Evolutionary conservation across 2,329 filamentous ascomycete genomes (phyloP).

Genomic region (Periglandula ipomoeae): DNA sequence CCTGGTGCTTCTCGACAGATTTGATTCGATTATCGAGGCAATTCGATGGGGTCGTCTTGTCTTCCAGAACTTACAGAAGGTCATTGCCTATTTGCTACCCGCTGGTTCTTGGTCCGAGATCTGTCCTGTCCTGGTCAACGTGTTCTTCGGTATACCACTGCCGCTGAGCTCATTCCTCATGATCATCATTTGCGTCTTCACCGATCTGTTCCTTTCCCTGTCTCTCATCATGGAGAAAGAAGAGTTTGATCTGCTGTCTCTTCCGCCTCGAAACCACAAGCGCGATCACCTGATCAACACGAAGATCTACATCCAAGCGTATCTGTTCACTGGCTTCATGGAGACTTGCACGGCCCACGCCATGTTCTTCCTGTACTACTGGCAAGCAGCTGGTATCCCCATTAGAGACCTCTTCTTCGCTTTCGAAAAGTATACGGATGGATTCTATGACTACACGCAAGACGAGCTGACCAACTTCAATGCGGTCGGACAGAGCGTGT

Average conservation of each 20-base stretch:
- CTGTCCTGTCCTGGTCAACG: constrained; percentile 47
- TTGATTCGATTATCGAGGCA: constrained; percentile 60
- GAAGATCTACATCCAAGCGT: constrained; percentile 41
- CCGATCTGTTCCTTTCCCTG: constrained; percentile 41
- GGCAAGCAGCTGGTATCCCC: constrained; percentile 36
- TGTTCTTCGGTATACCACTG: constrained; percentile 44
- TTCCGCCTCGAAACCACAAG: constrained; percentile 40
- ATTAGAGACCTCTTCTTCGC: constrained; percentile 38
- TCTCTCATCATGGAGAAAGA: constrained; percentile 47
- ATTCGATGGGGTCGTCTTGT: constrained; percentile 37
- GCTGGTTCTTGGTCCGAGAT: constrained; percentile 48
- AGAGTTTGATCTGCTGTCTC: constrained; percentile 41
- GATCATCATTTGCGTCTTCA: constrained; percentile 50
- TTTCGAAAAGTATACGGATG: constrained; percentile 37
- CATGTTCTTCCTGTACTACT: constrained; percentile 48
- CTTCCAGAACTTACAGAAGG: constrained; percentile 32
- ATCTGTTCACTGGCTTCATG: constrained; percentile 42
- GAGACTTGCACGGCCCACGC: constrained; percentile 39
- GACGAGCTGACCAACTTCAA: constrained; percentile 39
- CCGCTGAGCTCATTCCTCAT: constrained; percentile 44
- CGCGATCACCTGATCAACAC: constrained; percentile 42
- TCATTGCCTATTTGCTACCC: constrained; percentile 36
- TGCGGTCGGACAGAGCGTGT: constrained; percentile 39
- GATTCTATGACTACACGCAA: constrained; percentile 38
- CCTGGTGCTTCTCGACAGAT: constrained; percentile 61